Conservation (phyloP, 1,284 basidiomycete species). For the Abortiporus biennis region DNA sequence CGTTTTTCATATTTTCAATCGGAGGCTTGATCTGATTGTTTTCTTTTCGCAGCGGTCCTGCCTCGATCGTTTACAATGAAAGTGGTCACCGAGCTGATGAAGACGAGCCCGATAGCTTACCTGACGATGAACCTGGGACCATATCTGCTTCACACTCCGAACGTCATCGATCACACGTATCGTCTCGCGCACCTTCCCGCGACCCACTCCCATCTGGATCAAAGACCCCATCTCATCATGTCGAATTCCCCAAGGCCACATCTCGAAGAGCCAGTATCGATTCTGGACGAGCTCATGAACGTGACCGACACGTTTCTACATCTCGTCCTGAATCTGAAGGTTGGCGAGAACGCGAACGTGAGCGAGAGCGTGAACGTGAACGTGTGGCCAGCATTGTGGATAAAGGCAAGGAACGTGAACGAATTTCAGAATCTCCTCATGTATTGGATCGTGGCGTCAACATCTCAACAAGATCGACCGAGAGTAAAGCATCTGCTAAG, state of each 20-base stretch:
- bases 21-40: constrained; percentile 8
- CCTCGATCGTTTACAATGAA: constrained; percentile 75
- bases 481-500: constrained; percentile 21
- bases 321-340: background rate
- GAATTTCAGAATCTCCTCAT: constrained; percentile 12
- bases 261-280: constrained; percentile 15
- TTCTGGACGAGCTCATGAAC: constrained; percentile 12
- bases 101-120: constrained; percentile 32
- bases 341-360: background rate
- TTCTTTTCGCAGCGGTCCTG: constrained; percentile 49
- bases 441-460: constrained; percentile 23
- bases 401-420: constrained; percentile 24
- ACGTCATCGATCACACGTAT: constrained; percentile 13
- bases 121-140: constrained; percentile 23
- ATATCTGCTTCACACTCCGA: constrained; percentile 20
- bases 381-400: constrained; percentile 11
- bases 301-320: constrained; percentile 7
- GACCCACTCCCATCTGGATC: constrained; percentile 13
- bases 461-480: constrained; percentile 23
- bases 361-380: background rate
- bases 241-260: constrained; percentile 11
- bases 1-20: constrained; percentile 19
- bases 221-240: constrained; percentile 14
- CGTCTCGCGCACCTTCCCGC: constrained; percentile 26
- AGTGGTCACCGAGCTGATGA: constrained; percentile 67